phyloP scores from a whole-genome alignment of 176 grass and related monocot genomes.

The Carex kokanica region DNA sequence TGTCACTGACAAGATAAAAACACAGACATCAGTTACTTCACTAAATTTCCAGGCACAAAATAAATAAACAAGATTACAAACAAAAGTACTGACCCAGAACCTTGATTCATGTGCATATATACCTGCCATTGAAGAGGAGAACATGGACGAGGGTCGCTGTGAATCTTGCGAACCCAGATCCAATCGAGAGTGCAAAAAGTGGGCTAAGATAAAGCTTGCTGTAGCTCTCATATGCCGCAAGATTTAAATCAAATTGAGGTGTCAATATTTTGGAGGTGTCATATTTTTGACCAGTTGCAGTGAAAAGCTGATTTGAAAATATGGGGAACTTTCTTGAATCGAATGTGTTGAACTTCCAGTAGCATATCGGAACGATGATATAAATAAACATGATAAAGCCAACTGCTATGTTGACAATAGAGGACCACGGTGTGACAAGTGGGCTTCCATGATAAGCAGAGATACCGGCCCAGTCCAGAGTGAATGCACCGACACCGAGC shows the following conservation, averaged over 20 bases:
- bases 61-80: conserved; percentile 3
- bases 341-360: conserved; percentile 67
- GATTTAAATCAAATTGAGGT: conserved; percentile 46
- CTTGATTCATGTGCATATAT: not conserved
- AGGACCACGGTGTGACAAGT: conserved; percentile 73
- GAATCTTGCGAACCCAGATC: conserved; percentile 69
- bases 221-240: conserved; percentile 23
- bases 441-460: conserved; percentile 72
- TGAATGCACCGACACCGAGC: conserved; percentile 64
- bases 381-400: conserved; percentile 54
- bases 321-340: conserved; percentile 70
- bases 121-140: conserved; percentile 79
- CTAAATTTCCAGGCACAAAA: not conserved
- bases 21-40: conserved; percentile 4
- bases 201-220: conserved; percentile 64
- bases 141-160: conserved; percentile 63
- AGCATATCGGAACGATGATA: conserved; percentile 37
- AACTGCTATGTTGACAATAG: conserved; percentile 56
- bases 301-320: conserved; percentile 69
- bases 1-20: conserved; percentile 47
- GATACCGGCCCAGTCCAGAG: conserved; percentile 66
- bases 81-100: not conserved
- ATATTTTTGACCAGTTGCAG: conserved; percentile 42
- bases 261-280: conserved; percentile 54
- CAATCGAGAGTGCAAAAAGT: conserved; percentile 64